Conservation (phyloP, 2,329 filamentous ascomycete species). For the Scedosporium dehoogii region DNA sequence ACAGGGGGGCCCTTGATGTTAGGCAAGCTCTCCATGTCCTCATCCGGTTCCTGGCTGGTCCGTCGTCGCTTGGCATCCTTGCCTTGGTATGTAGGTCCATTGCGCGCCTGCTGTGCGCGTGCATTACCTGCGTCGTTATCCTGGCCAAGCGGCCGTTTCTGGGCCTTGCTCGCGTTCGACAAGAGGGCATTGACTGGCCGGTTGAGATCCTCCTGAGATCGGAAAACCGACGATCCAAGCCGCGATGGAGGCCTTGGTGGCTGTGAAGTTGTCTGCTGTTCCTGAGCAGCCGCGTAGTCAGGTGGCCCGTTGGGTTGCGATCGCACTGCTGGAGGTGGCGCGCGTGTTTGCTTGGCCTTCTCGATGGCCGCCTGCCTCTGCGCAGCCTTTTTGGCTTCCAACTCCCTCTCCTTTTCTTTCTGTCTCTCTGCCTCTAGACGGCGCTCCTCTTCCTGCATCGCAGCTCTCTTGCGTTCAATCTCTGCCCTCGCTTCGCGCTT, state of each 20-base stretch:
- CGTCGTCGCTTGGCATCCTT: conserved; percentile 72
- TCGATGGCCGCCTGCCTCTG: conserved; percentile 55
- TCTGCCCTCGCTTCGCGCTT: conserved; percentile 77
- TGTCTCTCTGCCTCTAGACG: conserved; percentile 54
- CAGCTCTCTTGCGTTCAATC: conserved; percentile 64
- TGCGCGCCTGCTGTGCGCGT: conserved; percentile 36
- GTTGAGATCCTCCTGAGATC: conserved; percentile 45
- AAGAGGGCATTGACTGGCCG: conserved; percentile 51
- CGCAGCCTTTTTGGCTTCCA: conserved; percentile 57
- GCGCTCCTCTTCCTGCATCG: conserved; percentile 54
- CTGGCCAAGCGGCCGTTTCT: conserved; percentile 65
- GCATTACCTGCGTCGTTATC: conserved; percentile 48
- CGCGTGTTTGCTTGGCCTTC: conserved; percentile 53
- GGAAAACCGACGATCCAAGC: conserved; percentile 43
- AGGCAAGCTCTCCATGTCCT: conserved; percentile 47
- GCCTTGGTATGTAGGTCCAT: conserved; percentile 50
- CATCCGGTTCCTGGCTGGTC: conserved; percentile 62
- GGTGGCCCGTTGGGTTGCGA: conserved; percentile 42
- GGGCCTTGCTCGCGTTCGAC: conserved; percentile 51
- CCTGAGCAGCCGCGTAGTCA: conserved; percentile 28
- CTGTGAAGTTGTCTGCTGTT: conserved; percentile 21
- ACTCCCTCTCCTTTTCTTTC: conserved; percentile 50
- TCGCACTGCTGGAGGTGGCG: conserved; percentile 50
- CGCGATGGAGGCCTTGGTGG: conserved; percentile 42
- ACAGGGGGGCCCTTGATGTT: conserved; percentile 74